These are phyloP conservation scores for Podosphaera xanthii DNA, from an alignment of 2,329 filamentous ascomycete genomes.

Conservation along the genomic window DNA sequence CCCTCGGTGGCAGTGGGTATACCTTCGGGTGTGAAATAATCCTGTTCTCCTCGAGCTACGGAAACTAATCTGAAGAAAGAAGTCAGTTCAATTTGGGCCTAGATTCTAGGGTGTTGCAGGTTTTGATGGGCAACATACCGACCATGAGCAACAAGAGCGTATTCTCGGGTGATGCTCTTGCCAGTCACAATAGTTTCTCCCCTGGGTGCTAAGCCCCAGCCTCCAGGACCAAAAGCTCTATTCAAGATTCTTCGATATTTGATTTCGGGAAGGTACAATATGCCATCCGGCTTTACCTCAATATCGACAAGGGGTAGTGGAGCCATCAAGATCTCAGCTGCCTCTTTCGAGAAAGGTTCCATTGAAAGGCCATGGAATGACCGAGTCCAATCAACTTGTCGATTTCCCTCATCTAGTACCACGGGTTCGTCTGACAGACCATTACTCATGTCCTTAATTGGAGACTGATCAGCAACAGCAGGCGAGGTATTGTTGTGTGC, in stretches of 20 bases:
- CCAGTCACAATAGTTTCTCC: slow-evolving; percentile 43
- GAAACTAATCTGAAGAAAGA: slow-evolving; percentile 47
- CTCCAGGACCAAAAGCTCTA: slow-evolving; percentile 76
- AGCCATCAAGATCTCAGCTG: slow-evolving; percentile 34
- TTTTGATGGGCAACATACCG: slow-evolving; percentile 32
- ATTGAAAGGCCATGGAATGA: slow-evolving; percentile 47
- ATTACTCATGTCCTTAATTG: slow-evolving; percentile 20
- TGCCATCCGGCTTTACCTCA: slow-evolving; percentile 93
- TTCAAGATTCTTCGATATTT: slow-evolving; percentile 89
- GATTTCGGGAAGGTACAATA: slow-evolving; percentile 91
- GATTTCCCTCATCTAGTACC: slow-evolving; percentile 23
- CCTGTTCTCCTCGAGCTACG: slow-evolving; percentile 81
- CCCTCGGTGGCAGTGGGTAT: slow-evolving; percentile 90
- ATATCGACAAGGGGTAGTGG: slow-evolving; percentile 52
- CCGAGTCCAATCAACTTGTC: slow-evolving; percentile 48
- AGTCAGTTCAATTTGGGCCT: slow-evolving; percentile 3
- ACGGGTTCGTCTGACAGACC: slow-evolving; percentile 27
- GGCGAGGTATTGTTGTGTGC: slow-evolving; percentile 23
- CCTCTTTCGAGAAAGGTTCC: slow-evolving; percentile 39
- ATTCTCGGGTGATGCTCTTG: slow-evolving; percentile 58
- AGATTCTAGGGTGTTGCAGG: too few species aligned
- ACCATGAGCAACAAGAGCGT: slow-evolving; percentile 71
- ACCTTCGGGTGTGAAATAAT: slow-evolving; percentile 73
- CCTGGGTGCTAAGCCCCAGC: slow-evolving; percentile 79
- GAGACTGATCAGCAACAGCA: slow-evolving; percentile 19